A percentile compares a stretch with the other conserved stretches of the same genome.
These are phyloP conservation scores for Pseudogymnoascus sp. DNA, from an alignment of 2,329 filamentous ascomycete genomes.

Conservation along the genomic window DNA sequence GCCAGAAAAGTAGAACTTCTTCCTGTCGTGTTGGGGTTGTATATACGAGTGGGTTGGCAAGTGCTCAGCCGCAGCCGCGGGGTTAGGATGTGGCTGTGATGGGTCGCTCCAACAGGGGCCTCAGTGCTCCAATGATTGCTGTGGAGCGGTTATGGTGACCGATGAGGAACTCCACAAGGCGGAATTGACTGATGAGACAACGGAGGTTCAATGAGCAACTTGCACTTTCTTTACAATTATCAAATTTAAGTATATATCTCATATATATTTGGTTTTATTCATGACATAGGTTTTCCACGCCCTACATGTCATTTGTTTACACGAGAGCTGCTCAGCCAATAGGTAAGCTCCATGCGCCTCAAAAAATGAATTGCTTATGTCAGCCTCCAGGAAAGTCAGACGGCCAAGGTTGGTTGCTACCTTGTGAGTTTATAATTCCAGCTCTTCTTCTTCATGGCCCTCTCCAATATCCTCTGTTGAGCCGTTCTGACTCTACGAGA, in stretches of 20 bases:
- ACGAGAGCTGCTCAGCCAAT: background rate
- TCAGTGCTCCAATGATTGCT: background rate
- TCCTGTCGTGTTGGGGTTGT: background rate
- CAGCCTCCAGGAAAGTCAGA: background rate
- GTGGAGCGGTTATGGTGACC: background rate
- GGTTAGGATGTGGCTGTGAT: slow-evolving; percentile 7
- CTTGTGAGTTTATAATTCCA: slow-evolving; percentile 3
- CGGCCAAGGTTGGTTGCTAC: background rate
- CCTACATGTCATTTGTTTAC: slow-evolving; percentile 6
- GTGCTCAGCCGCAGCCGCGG: slow-evolving; percentile 6
- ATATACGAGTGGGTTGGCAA: background rate
- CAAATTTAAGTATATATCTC: background rate
- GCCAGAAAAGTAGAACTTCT: background rate
- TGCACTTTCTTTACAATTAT: background rate
- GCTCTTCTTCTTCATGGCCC: background rate
- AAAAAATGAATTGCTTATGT: background rate
- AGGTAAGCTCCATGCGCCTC: background rate
- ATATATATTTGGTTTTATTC: background rate
- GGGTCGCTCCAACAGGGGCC: background rate
- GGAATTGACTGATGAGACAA: background rate
- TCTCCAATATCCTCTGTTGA: background rate
- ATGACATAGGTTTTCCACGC: background rate
- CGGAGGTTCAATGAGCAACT: background rate
- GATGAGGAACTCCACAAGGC: slow-evolving; percentile 5
- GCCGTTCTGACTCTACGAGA: background rate